phyloP scores from a whole-genome alignment of 331 rosid species.

The Acacia concinna region DNA sequence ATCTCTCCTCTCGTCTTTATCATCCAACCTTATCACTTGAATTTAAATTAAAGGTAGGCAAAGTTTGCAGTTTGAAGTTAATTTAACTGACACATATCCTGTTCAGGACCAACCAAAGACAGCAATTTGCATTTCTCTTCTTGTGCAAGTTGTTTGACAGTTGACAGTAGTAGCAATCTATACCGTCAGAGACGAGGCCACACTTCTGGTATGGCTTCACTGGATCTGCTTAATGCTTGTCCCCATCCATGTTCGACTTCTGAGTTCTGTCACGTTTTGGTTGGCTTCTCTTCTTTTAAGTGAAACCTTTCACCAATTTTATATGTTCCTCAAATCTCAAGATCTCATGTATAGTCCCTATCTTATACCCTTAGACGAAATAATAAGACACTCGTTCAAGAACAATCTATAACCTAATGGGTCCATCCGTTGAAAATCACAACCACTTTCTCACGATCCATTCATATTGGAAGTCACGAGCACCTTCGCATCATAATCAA shows the following conservation, averaged over 20 bases:
- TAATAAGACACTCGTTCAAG: too few species aligned
- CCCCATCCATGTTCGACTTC: background rate
- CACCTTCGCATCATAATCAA: background rate
- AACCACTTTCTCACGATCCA: background rate
- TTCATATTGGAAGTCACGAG: background rate
- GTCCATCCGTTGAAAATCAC: too few species aligned
- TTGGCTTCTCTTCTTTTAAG: background rate
- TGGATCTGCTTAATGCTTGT: background rate
- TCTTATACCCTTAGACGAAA: too few species aligned
- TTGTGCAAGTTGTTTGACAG: background rate
- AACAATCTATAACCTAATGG: background rate
- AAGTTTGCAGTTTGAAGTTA: background rate
- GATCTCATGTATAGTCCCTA: background rate
- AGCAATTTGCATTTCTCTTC: background rate
- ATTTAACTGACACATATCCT: background rate
- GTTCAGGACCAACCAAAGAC: background rate
- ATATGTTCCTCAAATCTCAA: background rate
- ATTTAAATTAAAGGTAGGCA: background rate
- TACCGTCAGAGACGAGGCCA: background rate
- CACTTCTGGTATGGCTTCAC: background rate
- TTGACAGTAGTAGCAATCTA: background rate
- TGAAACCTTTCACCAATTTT: background rate
- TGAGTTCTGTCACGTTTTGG: background rate
- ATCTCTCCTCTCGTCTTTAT: too few species aligned
- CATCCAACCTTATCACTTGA: too few species aligned